Conservation (phyloP, 2,329 filamentous ascomycete genomes). For the Pyrenochaeta sp. region DNA sequence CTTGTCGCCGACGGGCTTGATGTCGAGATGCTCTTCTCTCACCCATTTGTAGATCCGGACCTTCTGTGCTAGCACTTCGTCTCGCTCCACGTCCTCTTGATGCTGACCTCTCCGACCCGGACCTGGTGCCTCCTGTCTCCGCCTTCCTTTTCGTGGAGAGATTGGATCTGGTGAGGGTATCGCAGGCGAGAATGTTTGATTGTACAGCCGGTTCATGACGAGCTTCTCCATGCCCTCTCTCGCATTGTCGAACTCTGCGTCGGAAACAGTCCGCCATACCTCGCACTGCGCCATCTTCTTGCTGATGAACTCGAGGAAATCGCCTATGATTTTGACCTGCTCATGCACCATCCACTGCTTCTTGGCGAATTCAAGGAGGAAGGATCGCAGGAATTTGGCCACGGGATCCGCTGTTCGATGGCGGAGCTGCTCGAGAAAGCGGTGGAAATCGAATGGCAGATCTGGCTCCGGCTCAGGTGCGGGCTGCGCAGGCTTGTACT, state of each 20-base stretch:
- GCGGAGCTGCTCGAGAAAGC: constrained; percentile 92
- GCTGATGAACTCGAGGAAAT: constrained; percentile 94
- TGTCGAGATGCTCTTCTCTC: constrained; percentile 90
- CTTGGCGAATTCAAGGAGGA: constrained; percentile 92
- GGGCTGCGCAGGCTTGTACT: constrained; percentile 65
- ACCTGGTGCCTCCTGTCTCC: constrained; percentile 65
- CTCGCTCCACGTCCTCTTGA: constrained; percentile 95
- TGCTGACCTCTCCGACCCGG: constrained; percentile 93
- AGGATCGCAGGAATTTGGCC: constrained; percentile 92
- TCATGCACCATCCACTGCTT: constrained; percentile 99
- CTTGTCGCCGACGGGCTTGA: constrained; percentile 82
- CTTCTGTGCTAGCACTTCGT: constrained; percentile 95
- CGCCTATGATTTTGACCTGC: constrained; percentile 97
- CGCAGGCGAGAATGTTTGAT: constrained; percentile 93
- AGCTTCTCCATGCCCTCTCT: constrained; percentile 99
- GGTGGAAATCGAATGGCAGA: constrained; percentile 94
- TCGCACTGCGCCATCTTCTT: constrained; percentile 99
- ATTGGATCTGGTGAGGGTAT: constrained; percentile 82
- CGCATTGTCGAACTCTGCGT: constrained; percentile 97
- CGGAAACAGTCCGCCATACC: constrained; percentile 93
- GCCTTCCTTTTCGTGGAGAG: constrained; percentile 72
- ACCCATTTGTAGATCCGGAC: constrained; percentile 98
- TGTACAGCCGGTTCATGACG: constrained; percentile 97
- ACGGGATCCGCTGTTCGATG: constrained; percentile 98
- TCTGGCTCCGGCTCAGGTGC: constrained; percentile 72